Conservation (phyloP, 2,329 filamentous ascomycete species). For the Colletotrichum ledebouriae region DNA sequence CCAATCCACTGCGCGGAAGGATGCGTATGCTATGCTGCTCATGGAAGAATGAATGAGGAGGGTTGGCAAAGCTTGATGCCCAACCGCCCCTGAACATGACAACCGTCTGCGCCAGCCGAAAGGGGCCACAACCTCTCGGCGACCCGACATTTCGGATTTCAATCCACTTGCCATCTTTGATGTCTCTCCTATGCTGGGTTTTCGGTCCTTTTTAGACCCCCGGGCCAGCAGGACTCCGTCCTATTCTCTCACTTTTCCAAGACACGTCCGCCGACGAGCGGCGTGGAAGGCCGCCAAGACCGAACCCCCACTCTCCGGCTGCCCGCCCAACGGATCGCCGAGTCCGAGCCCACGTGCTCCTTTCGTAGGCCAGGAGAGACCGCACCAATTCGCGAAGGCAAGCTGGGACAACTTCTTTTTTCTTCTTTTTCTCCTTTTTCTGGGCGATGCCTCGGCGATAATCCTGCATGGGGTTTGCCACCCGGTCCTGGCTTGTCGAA, state of each 20-base stretch:
- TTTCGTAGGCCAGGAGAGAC: conserved; percentile 37
- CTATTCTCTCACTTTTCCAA: not conserved
- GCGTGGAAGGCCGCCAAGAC: not conserved
- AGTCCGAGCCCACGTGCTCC: conserved; percentile 37
- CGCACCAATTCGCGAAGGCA: conserved; percentile 15
- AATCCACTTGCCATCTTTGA: conserved; percentile 8
- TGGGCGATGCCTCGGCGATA: conserved; percentile 28
- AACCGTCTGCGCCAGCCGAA: not conserved
- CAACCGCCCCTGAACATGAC: not conserved
- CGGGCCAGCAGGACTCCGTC: too few species aligned
- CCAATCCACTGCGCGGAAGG: not conserved
- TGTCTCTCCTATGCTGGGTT: not conserved
- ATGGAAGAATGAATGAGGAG: conserved; percentile 7
- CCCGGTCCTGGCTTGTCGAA: not conserved
- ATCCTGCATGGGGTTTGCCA: not conserved
- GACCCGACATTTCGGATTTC: conserved; percentile 10
- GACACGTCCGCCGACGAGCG: conserved; percentile 19
- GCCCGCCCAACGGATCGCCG: conserved; percentile 21
- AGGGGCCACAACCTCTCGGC: not conserved
- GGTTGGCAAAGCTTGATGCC: conserved; percentile 28
- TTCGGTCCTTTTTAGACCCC: too few species aligned
- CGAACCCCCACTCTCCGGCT: conserved; percentile 21
- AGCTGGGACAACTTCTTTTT: not conserved
- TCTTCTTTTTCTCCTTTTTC: not conserved
- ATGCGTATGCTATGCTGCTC: conserved; percentile 13